Evolutionary conservation across 495 filamentous ascomycete genomes (phyloP).

Genomic region (Lasiosphaeria miniovina): DNA sequence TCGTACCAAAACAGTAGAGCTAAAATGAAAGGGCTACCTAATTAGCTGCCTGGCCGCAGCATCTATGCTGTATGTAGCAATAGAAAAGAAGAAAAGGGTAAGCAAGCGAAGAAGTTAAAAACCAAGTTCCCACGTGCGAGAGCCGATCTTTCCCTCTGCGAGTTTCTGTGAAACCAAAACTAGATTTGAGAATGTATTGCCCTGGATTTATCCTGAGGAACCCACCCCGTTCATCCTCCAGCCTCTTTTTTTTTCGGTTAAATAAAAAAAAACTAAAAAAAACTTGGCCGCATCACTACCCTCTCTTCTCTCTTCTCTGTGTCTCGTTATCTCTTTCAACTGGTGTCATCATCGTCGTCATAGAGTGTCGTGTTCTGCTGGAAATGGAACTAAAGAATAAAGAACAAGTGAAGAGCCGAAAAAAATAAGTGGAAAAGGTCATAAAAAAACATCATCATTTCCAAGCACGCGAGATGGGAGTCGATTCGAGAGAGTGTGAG

Average conservation of each 20-base stretch:
- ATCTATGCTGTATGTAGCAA: too few relatives aligned
- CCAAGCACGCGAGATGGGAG: not conserved
- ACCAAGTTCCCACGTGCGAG: too few relatives aligned
- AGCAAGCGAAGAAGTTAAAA: too few relatives aligned
- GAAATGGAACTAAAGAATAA: too few relatives aligned
- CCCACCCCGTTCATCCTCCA: too few relatives aligned
- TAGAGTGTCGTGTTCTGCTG: not conserved
- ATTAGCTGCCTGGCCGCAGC: too few relatives aligned
- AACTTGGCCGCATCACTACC: not conserved
- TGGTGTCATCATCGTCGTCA: not conserved
- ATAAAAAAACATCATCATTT: not conserved
- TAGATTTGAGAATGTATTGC: not conserved
- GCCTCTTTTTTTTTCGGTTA: not conserved
- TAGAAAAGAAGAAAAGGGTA: too few relatives aligned
- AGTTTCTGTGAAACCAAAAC: too few relatives aligned
- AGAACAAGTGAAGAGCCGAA: too few relatives aligned
- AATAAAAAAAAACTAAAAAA: constrained; percentile 8
- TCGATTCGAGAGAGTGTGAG: not conserved
- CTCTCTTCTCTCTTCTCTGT: not conserved
- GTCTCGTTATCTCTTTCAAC: not conserved
- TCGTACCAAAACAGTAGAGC: too few relatives aligned
- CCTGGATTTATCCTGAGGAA: not conserved
- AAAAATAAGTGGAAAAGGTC: not conserved
- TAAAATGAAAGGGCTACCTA: too few relatives aligned
- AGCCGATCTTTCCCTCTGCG: too few relatives aligned